Evolutionary conservation across 768 basidiomycete species (phyloP).

Genomic region (Exsudoporus frostii): DNA sequence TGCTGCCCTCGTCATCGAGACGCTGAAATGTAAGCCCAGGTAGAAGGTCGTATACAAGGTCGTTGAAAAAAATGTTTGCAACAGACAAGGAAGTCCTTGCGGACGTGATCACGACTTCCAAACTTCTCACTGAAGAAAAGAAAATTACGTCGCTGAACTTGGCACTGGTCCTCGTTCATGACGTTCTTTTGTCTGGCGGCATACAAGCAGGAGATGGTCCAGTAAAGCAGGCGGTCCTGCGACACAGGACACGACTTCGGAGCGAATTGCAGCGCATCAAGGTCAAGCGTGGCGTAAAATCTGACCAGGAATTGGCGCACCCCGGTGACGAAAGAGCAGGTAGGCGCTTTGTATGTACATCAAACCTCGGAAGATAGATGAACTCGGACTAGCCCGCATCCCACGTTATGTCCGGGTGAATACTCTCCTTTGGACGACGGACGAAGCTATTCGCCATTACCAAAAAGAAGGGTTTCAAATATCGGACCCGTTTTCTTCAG

Average conservation of each 20-base stretch:
- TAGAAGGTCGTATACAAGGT: neutral
- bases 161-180: conserved; percentile 86
- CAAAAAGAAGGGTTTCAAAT: conserved; percentile 52
- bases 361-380: neutral
- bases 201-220: conserved; percentile 92
- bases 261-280: conserved; percentile 86
- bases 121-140: conserved; percentile 71
- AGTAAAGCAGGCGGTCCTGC: conserved; percentile 79
- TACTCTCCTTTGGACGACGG: conserved; percentile 60
- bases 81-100: conserved; percentile 76
- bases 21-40: conserved; percentile 78
- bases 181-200: conserved; percentile 76
- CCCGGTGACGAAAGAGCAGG: conserved; percentile 62
- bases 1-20: conserved; percentile 88
- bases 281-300: conserved; percentile 66
- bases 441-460: conserved; percentile 61
- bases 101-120: conserved; percentile 64
- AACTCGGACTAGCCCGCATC: conserved; percentile 49
- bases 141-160: conserved; percentile 73
- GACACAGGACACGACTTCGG: conserved; percentile 86
- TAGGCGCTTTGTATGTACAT: conserved; percentile 28
- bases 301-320: conserved; percentile 62
- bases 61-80: conserved; percentile 3
- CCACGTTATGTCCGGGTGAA: conserved; percentile 89
- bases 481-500: conserved; percentile 50